These are phyloP conservation scores for Volvariella surrecta DNA, from an alignment of 1,284 basidiomycete species.

Conservation along the genomic window DNA sequence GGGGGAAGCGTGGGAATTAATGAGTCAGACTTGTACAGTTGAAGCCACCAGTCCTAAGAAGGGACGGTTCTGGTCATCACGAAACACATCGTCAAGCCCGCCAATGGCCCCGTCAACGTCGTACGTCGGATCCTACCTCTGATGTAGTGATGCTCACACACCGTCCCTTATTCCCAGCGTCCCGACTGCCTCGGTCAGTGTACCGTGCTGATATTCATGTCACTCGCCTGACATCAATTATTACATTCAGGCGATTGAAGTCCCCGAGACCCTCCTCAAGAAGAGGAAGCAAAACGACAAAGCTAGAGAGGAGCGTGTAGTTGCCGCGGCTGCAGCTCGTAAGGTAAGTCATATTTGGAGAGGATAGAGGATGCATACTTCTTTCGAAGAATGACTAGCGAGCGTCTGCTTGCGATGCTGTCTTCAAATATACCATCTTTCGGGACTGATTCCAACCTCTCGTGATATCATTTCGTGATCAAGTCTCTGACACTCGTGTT, in stretches of 20 bases:
- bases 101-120: conserved; percentile 62
- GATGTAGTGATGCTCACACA: conserved; percentile 11
- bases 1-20: conserved; percentile 21
- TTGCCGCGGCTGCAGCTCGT: conserved; percentile 78
- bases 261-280: conserved; percentile 98
- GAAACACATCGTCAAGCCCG: conserved; percentile 34
- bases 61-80: conserved; percentile 15
- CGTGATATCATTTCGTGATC: conserved; percentile 5
- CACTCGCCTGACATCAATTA: conserved; percentile 7
- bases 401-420: conserved; percentile 53
- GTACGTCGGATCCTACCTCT: conserved; percentile 31
- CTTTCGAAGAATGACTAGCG: conserved; percentile 64
- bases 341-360: conserved; percentile 61
- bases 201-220: conserved; percentile 9
- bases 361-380: conserved; percentile 69
- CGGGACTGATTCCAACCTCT: conserved; percentile 66
- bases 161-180: conserved; percentile 32
- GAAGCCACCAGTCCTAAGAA: conserved; percentile 27
- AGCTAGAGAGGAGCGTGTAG: conserved; percentile 91
- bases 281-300: conserved; percentile 99
- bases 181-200: conserved; percentile 65
- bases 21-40: conserved; percentile 39
- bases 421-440: conserved; percentile 93
- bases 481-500: conserved; percentile 7
- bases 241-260: conserved; percentile 68